Conservation (phyloP, 1,284 basidiomycete species). For the Flammula alnicola region DNA sequence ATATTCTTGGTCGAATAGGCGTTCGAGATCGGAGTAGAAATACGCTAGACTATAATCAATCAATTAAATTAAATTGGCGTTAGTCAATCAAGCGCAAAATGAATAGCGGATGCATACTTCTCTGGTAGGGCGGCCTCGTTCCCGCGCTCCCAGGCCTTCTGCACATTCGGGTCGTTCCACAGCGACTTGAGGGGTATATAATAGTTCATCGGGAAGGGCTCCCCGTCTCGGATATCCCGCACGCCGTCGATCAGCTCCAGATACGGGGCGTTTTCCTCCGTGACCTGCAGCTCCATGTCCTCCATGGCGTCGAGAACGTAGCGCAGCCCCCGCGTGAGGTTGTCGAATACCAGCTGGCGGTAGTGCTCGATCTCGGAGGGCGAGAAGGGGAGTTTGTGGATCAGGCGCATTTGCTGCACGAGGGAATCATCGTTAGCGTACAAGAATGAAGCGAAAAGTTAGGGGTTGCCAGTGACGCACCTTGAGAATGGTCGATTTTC, state of each 20-base stretch:
- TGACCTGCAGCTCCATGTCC: constrained; percentile 80
- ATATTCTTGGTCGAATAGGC: constrained; percentile 78
- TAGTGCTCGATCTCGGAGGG: constrained; percentile 78
- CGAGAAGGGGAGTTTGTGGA: constrained; percentile 81
- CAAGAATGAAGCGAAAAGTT: neutral
- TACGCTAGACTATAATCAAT: constrained; percentile 55
- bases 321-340: constrained; percentile 85
- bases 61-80: neutral
- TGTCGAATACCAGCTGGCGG: constrained; percentile 90
- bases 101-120: constrained; percentile 58
- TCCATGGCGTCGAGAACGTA: constrained; percentile 88
- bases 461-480: constrained; percentile 39
- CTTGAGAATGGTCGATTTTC: constrained; percentile 92
- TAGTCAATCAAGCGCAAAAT: neutral
- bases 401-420: constrained; percentile 88
- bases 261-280: constrained; percentile 57
- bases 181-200: constrained; percentile 70
- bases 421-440: constrained; percentile 10
- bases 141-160: constrained; percentile 73
- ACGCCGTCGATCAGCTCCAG: constrained; percentile 72
- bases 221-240: constrained; percentile 76
- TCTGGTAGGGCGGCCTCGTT: constrained; percentile 91
- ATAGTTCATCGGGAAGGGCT: constrained; percentile 74
- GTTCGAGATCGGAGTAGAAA: constrained; percentile 80
- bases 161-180: constrained; percentile 82